Evolutionary conservation across 768 basidiomycete species (phyloP), one percentile per base, ranked within the genome.

Genomic region (Pulveroboletus sp.): DNA sequence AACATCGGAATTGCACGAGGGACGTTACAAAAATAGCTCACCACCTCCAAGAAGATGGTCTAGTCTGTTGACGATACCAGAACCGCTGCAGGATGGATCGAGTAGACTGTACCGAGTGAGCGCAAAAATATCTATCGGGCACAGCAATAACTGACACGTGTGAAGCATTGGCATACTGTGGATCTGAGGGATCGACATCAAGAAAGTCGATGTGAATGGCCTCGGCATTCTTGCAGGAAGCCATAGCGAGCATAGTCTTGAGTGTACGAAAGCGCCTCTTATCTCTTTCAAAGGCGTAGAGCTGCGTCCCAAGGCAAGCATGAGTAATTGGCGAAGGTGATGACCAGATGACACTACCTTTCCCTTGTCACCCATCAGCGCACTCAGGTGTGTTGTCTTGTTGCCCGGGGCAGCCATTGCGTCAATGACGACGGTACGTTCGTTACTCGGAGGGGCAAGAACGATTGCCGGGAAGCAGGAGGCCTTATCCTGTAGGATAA

Each of bases 391-490:
- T 8, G 93, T 88, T 2, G 96, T 98, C 71, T 99, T 99, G 71
- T 99, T 99, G 1, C 96, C 96, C 0, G 96, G 96, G 1, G 96
- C 96, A 36, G 93, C 88, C 10, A 93, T 98, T 11, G 92, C 93
- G 67, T 98, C 95, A 36, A 97, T 87, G 28, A 93, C 89, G 41
- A 78, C 73, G 47, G 71, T 68, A 37, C 74, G 65, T 1, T 62
- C 53, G 18, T 80, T 73, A 17, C 62, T 66, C 10, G 84, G 86
- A 38, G 90, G 88, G 18, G 82, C 77, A n/a, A 99, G 81, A 6
- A 97, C 79, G 51, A 83, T 73, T 0, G 95, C 92, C 15, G 96
- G 92, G 67, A 99, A 93, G 69, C 96, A 99, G 49, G 93, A 95
- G 17, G 96, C 95, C 65, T 98, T 97, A 68, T 99, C 96, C 68